These are phyloP conservation scores for Wickerhamomyces chaumierensis DNA, from an alignment of 805 yeast genomes.

Conservation along the genomic window DNA sequence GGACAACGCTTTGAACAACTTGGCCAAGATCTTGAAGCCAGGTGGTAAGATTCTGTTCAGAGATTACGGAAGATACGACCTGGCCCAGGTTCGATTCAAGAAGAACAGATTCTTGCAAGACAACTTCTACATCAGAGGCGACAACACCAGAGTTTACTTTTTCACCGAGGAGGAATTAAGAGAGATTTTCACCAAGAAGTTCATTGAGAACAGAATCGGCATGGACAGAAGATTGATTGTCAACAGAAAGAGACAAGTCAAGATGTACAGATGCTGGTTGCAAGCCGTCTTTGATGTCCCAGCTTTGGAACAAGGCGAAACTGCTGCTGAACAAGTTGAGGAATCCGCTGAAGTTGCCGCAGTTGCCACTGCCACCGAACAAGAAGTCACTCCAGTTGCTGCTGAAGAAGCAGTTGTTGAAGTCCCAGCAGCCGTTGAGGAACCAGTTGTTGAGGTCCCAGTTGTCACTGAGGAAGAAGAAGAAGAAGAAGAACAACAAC, in stretches of 20 bases:
- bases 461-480: background rate
- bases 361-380: background rate
- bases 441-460: background rate
- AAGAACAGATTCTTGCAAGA: slow-evolving; percentile 79
- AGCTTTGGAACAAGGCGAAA: background rate
- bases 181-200: slow-evolving; percentile 53
- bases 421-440: background rate
- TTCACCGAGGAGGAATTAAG: slow-evolving; percentile 89
- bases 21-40: slow-evolving; percentile 70
- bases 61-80: slow-evolving; percentile 92
- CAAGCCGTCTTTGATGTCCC: slow-evolving; percentile 73
- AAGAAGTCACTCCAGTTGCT: background rate
- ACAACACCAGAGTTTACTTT: slow-evolving; percentile 95
- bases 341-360: background rate
- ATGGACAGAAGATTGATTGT: slow-evolving; percentile 87
- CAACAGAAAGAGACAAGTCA: slow-evolving; percentile 81
- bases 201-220: slow-evolving; percentile 66
- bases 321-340: no score
- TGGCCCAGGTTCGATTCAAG: slow-evolving; percentile 91
- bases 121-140: slow-evolving; percentile 93
- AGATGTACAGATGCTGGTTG: slow-evolving; percentile 95
- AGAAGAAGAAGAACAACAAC: background rate
- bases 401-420: background rate
- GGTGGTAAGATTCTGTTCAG: slow-evolving; percentile 86
- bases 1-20: slow-evolving; percentile 66